Evolutionary conservation across 352 stramenopile genomes (phyloP).

Genomic region (Pythium insidiosum): DNA sequence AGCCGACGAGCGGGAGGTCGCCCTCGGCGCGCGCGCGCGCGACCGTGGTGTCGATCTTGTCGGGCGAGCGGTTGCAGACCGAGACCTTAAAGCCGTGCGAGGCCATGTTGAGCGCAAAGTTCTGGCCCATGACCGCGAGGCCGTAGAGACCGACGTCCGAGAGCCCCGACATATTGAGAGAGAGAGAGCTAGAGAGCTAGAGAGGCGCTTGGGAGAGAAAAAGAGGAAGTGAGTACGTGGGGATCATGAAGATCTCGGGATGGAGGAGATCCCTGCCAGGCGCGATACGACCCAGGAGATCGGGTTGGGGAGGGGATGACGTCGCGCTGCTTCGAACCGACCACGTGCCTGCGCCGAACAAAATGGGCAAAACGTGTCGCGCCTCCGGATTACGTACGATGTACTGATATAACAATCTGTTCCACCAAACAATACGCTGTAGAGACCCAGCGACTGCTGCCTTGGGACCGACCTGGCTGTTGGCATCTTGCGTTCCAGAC

Average conservation of each 20-base stretch:
- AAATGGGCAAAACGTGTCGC: too few species aligned
- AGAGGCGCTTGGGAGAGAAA: background rate
- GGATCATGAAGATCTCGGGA: background rate
- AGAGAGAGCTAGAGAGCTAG: background rate
- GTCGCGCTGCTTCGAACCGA: too few species aligned
- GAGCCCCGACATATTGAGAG: slow-evolving; percentile 44
- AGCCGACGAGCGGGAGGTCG: slow-evolving; percentile 91
- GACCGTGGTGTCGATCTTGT: slow-evolving; percentile 96
- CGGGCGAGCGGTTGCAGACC: slow-evolving; percentile 96
- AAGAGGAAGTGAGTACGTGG: slow-evolving; percentile 9
- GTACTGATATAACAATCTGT: too few species aligned
- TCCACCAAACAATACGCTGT: too few species aligned
- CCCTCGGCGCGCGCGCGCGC: slow-evolving; percentile 92
- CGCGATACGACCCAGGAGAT: slow-evolving; percentile 7
- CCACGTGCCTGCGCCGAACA: too few species aligned
- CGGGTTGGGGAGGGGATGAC: slow-evolving; percentile 14
- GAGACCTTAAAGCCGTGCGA: slow-evolving; percentile 95
- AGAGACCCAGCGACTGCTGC: too few species aligned
- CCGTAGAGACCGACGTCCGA: slow-evolving; percentile 87
- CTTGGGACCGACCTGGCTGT: too few species aligned
- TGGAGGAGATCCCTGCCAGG: background rate
- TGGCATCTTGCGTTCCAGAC: too few species aligned
- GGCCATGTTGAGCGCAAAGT: slow-evolving; percentile 99
- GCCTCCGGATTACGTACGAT: too few species aligned
- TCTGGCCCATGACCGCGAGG: slow-evolving; percentile 96